Evolutionary conservation across 2,329 filamentous ascomycete genomes (phyloP), one percentile per base, ranked within the genome.

Genomic region (Verticillium klebahnii): DNA sequence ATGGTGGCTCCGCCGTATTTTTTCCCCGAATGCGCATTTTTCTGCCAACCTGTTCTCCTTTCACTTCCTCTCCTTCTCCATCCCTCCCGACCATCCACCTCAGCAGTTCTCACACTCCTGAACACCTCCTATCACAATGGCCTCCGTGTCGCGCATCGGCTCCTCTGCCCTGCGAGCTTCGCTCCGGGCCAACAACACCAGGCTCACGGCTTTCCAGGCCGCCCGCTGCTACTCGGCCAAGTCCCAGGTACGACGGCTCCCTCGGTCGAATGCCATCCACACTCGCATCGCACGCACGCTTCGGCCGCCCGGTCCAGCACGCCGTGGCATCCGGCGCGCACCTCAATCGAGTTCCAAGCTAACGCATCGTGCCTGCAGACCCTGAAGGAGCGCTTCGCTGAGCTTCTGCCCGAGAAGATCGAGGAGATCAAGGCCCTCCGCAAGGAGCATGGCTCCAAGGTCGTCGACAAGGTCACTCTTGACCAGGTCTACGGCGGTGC

Each of bases 401-500:
- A 95, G 79, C 90, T 94, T 75, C 85, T 99, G 67, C 95, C 95
- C 72, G 92, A 89, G 78, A 96, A 98, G 88, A 90, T 97, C 76
- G 95, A 99, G 83, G 92, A 98, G 88, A 93, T 99, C 85, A 99
- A 99, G 92, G 89, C 92, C 80, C 89, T 99, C 74, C 88, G 92
- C 80, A 97, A 97, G 83, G 94, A 97, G 76, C 88, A 96, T 79
- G 95, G 95, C 78, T 91, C 85, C 85, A 98, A 94, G 84, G 92
- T 98, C 73, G 77, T 99, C 71, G 94, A 95, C 79, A 92, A 98
- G 87, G 92, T 99, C 77, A 99, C 95, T 65, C 91, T 99, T 69
- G 95, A 98, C 85, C 95, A 99, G 84, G 95, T 97, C 77, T 99
- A 98, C 79, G 95, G 95, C 78, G 95, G 95, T 89, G 95, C 95